Conservation (phyloP, 139 green algal species). For the Chlorella sp. region DNA sequence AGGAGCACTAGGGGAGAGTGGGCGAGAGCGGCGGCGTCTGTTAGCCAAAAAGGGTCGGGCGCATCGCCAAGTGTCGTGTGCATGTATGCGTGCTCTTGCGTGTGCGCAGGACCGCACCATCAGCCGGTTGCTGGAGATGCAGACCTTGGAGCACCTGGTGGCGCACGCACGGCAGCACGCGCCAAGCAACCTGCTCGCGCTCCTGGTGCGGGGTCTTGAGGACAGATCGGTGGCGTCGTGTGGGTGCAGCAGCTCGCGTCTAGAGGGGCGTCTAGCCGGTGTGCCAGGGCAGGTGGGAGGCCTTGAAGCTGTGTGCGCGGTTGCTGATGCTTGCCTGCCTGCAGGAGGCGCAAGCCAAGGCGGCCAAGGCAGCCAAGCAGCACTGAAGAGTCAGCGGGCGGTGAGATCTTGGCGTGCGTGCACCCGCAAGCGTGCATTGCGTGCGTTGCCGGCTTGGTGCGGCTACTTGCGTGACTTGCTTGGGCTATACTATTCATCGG, state of each 20-base stretch:
- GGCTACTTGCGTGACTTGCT: too few relatives aligned
- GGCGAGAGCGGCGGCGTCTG: background rate
- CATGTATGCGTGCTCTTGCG: background rate
- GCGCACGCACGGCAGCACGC: constrained; percentile 66
- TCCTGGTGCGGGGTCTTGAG: constrained; percentile 22
- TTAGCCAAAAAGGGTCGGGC: background rate
- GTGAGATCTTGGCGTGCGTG: too few relatives aligned
- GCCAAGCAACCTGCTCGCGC: constrained; percentile 65
- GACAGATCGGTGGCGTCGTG: background rate
- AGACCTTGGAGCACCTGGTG: constrained; percentile 70
- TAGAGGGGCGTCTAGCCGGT: background rate
- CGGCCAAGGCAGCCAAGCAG: too few relatives aligned
- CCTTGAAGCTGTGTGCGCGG: background rate
- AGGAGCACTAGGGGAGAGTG: background rate
- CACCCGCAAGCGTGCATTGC: too few relatives aligned
- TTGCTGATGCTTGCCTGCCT: background rate
- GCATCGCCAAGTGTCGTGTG: background rate
- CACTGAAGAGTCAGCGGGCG: too few relatives aligned
- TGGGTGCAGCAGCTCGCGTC: background rate
- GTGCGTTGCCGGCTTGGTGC: too few relatives aligned
- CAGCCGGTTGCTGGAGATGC: constrained; percentile 89
- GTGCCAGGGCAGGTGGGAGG: background rate
- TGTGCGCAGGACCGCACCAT: constrained; percentile 69
- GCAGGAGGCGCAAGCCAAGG: background rate
- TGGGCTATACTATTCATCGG: too few relatives aligned